Conservation (phyloP, 208 protist species). For the Trypanosoma vivax region DNA sequence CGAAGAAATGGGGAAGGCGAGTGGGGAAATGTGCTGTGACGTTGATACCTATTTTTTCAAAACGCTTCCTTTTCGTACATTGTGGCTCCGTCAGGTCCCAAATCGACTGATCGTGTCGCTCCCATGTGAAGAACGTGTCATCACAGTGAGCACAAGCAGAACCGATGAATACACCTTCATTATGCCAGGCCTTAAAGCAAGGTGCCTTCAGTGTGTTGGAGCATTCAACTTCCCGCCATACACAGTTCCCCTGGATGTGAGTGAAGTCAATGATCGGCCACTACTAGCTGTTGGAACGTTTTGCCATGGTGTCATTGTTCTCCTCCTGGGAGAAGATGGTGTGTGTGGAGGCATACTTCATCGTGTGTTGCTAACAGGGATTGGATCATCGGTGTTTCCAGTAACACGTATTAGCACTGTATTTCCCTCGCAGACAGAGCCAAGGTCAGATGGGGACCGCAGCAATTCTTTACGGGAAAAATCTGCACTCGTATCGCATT, state of each 20-base stretch:
- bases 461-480: slow-evolving; percentile 12
- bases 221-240: slow-evolving; percentile 40
- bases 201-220: slow-evolving; percentile 2
- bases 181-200: background rate
- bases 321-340: slow-evolving; percentile 21
- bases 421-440: slow-evolving; percentile 14
- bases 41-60: slow-evolving; percentile 36
- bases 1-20: too few relatives aligned
- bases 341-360: slow-evolving; percentile 27
- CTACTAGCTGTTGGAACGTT: slow-evolving; percentile 67
- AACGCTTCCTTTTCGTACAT: slow-evolving; percentile 47
- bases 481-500: slow-evolving; percentile 17
- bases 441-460: background rate
- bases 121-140: slow-evolving; percentile 67
- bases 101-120: slow-evolving; percentile 47
- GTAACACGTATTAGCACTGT: slow-evolving; percentile 37
- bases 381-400: slow-evolving; percentile 44
- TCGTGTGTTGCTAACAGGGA: slow-evolving; percentile 25
- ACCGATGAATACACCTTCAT: background rate
- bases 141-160: slow-evolving; percentile 26
- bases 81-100: slow-evolving; percentile 39
- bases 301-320: slow-evolving; percentile 64
- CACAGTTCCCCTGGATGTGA: slow-evolving; percentile 64
- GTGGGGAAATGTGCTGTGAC: too few relatives aligned
- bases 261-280: slow-evolving; percentile 35